Percentiles rank a stretch among this genome's conserved stretches.
These are phyloP conservation scores for Fusarium mangiferae DNA, from an alignment of 2,329 filamentous ascomycete species.

Conservation along the genomic window DNA sequence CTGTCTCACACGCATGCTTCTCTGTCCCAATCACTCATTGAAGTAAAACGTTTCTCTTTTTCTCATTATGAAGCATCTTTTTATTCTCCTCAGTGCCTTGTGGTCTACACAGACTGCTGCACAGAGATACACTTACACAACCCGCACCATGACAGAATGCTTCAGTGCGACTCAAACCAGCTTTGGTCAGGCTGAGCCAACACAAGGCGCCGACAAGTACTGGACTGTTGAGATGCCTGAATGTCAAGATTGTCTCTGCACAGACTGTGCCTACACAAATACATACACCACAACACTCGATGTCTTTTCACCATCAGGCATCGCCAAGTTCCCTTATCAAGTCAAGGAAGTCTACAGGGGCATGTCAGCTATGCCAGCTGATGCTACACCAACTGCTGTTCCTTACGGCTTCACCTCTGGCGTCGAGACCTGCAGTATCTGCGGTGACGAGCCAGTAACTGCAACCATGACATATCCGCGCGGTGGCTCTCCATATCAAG, in stretches of 20 bases:
- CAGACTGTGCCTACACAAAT: constrained; percentile 38
- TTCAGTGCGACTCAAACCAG: constrained; percentile 38
- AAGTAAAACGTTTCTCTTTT: neutral
- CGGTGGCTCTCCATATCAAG: constrained; percentile 35
- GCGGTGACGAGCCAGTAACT: constrained; percentile 35
- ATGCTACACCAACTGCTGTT: constrained; percentile 26
- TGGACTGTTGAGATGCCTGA: constrained; percentile 42
- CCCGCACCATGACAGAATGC: constrained; percentile 40
- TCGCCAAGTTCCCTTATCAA: constrained; percentile 30
- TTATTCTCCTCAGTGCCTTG: constrained; percentile 13
- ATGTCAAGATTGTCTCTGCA: constrained; percentile 38
- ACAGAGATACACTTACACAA: constrained; percentile 42
- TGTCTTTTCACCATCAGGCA: constrained; percentile 36
- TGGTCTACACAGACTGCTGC: constrained; percentile 24
- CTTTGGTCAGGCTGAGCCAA: constrained; percentile 39
- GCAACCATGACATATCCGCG: constrained; percentile 43
- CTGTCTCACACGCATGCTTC: constrained; percentile 26
- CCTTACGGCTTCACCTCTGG: constrained; percentile 40
- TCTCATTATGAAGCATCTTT: constrained; percentile 31
- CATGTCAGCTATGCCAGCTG: constrained; percentile 38
- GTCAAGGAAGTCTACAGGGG: constrained; percentile 43
- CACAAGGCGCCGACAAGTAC: constrained; percentile 34
- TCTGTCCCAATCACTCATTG: constrained; percentile 6
- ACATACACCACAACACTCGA: constrained; percentile 40
- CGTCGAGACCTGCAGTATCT: constrained; percentile 33